Percentiles rank a stretch among this genome's conserved stretches.
Conservation (phyloP, 257 asterid genomes). For the Petunia axillaris region DNA sequence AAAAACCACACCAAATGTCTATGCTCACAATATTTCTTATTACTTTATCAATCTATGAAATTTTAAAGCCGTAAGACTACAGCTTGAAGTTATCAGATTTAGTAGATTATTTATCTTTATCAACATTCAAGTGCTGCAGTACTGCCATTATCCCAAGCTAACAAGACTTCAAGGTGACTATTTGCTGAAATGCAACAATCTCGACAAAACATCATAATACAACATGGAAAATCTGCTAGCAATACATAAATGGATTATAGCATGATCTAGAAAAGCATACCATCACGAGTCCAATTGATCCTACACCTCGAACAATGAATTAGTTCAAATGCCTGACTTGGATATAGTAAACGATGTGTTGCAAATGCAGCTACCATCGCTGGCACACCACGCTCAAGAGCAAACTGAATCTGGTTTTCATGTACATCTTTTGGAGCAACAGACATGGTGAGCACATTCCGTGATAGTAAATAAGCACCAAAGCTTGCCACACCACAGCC, state of each 20-base stretch:
- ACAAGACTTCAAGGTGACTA: neutral
- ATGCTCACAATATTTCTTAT: neutral
- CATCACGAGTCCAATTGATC: slow-evolving; percentile 98
- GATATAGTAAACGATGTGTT: slow-evolving; percentile 73
- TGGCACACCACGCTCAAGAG: slow-evolving; percentile 97
- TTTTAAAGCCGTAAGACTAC: neutral
- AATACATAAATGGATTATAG: neutral
- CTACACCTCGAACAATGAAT: slow-evolving; percentile 94
- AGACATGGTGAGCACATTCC: slow-evolving; percentile 79
- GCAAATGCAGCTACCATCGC: slow-evolving; percentile 95
- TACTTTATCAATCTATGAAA: neutral
- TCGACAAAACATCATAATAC: neutral
- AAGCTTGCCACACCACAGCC: slow-evolving; percentile 99
- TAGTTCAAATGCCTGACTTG: slow-evolving; percentile 95
- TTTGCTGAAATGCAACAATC: neutral
- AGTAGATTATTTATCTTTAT: neutral
- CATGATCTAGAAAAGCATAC: slow-evolving; percentile 47
- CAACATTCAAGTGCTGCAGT: neutral
- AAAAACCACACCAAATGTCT: neutral
- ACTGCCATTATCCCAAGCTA: neutral
- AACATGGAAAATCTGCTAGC: neutral
- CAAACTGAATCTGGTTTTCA: slow-evolving; percentile 97
- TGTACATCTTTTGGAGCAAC: slow-evolving; percentile 96
- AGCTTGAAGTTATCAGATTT: neutral
- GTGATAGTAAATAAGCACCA: slow-evolving; percentile 86